Base-by-base conservation (phyloP, 352 stramenopile genomes). In the Globisporangium spinosum region DNA sequence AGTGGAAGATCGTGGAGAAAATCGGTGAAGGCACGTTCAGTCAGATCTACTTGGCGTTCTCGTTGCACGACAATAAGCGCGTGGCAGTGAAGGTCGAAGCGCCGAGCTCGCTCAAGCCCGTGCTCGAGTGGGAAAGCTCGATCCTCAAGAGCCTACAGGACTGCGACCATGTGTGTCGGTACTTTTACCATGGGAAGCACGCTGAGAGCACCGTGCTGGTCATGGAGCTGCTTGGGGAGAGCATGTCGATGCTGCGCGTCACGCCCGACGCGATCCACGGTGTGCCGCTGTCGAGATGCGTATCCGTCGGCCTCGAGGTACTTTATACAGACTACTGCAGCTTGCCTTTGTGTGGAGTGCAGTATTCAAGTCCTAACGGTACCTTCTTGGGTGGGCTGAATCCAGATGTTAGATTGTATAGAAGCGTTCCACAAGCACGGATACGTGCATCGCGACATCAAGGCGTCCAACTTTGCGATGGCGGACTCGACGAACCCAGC, bases 21-120 rank as follows among this genome's bases (percentile, higher is more conserved):
- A 96, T 96, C 47, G 88, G 88, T 67, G 88, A 96, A 76, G 89
- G 89, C 25, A 96, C 89, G 6, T 96, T 96, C 65, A 96, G 89
- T 61, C 87, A 96, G 72, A 96, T 96, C 62, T 96, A 94, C 73
- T 89, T 88, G 70, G 89, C 89, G 38, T 93, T 90, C 49, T 87
- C 83, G 53, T 71, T 94, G 34, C 82, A 93, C 56, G 80, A 78
- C 70, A 79, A 81, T 17, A 75, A 91, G 54, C 86, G 85, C 71
- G 87, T 96, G 54, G 89, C 89, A 0, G 85, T 96, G 10, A 96
- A 96, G 57, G 87, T 96, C 10, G 89, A 96, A 71, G 87, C 89
- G 15, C 87, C 87, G 9, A 96, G 87, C 69, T 81, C 87, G 13
- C 77, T 96, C 62, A 96, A 96, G 70, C 89, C 87, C 58, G 89